These are phyloP conservation scores for Colletotrichum cordylinicola DNA, from an alignment of 2,329 filamentous ascomycete species.

Conservation along the genomic window DNA sequence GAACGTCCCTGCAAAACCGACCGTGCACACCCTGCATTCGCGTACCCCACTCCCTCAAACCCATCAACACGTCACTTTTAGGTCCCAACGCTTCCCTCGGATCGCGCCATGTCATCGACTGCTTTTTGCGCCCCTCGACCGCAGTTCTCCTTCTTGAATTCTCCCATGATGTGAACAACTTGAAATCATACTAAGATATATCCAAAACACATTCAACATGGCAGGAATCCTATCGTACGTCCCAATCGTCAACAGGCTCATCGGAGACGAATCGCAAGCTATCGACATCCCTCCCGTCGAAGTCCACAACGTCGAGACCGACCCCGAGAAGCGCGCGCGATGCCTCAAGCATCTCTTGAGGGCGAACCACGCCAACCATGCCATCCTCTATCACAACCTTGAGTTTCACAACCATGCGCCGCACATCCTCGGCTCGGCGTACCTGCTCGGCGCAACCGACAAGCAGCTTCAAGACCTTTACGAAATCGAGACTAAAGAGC, in stretches of 20 bases:
- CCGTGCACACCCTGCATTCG: constrained; percentile 2
- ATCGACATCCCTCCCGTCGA: constrained; percentile 71
- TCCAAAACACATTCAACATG: neutral
- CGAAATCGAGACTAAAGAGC: constrained; percentile 71
- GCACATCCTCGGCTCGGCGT: constrained; percentile 84
- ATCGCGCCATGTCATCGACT: constrained; percentile 12
- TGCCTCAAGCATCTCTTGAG: constrained; percentile 90
- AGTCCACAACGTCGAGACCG: constrained; percentile 80
- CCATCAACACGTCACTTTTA: constrained; percentile 11
- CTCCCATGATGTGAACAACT: neutral
- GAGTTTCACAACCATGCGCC: constrained; percentile 83
- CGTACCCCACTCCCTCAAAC: constrained; percentile 14
- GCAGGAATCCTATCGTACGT: constrained; percentile 47
- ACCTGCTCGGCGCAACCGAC: constrained; percentile 78
- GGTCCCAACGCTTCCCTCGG: constrained; percentile 14
- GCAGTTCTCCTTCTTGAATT: neutral
- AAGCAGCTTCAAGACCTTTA: constrained; percentile 82
- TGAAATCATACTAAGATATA: neutral
- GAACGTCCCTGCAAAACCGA: neutral
- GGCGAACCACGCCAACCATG: constrained; percentile 90
- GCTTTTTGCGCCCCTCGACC: neutral
- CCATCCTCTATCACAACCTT: constrained; percentile 78
- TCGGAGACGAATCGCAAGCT: constrained; percentile 34
- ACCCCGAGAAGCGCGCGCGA: constrained; percentile 78
- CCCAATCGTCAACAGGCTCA: constrained; percentile 43